Evolutionary conservation across 345 rosid species (phyloP), one percentile per base, ranked within the genome.

Genomic region (Eucalyptus regnans): DNA sequence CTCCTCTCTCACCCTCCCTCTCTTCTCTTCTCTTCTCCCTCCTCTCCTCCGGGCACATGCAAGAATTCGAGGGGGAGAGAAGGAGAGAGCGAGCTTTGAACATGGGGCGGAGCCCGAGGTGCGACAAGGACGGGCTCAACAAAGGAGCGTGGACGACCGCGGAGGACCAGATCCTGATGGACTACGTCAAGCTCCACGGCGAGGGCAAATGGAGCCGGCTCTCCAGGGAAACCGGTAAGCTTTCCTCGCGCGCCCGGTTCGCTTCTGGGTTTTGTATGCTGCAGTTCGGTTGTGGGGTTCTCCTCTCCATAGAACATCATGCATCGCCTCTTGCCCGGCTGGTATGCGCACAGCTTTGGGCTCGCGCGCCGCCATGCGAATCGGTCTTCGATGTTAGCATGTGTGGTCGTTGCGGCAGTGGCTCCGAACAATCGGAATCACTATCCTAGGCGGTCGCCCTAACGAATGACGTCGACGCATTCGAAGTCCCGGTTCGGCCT

Each of bases 191-290:
- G 66, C 12, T 31, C 22, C 89, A 87, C n/a, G 92, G 94, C 6
- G 91, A 90, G 90, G 92, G 92, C 9, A 92, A 90, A 62, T 90
- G 93, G 94, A 90, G 89, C 76, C 89, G 86, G 16, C 87, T 91
- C 84, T 64, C 90, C 66, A 89, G 68, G 80, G 50, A 44, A 50
- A 87, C 92, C 86, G 92, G 94, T 90, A 22, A 46, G 23, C 64
- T 85, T 50, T 31, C 27, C 48, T 60, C 44, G 2, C 13, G 0
- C 29, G 25, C 62, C 87, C 46, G 9, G 66, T 52, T 51, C 43
- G 14, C 60, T 51, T 43, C 87, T 85, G 12, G 50, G 87, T 68
- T 68, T 33, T 33, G 44, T 68, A 4, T 3, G 9, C 9, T 64
- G 76, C 20, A 7, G 76, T 64, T 64, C 71, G 15, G 15, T 16